Percentiles rank a stretch among this genome's conserved stretches.
phyloP scores from a whole-genome alignment of 2,329 filamentous ascomycete species.

The Talaromyces sp. region DNA sequence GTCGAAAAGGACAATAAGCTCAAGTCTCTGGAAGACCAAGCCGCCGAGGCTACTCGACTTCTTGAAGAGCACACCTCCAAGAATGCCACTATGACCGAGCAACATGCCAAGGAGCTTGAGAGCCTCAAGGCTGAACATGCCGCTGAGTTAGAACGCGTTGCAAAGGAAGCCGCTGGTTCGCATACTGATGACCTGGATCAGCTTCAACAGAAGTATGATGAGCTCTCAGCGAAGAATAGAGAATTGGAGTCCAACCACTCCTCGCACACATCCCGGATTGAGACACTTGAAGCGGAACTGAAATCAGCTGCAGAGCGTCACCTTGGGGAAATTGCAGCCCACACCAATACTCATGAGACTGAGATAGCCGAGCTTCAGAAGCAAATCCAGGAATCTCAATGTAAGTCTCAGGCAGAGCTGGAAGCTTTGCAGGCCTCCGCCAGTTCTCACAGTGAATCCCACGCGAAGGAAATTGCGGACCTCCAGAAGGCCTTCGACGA shows the following conservation, averaged over 20 bases:
- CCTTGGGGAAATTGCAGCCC: conserved; percentile 31
- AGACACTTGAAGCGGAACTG: conserved; percentile 24
- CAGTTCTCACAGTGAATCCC: conserved; percentile 23
- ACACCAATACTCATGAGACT: conserved; percentile 30
- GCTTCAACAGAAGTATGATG: conserved; percentile 40
- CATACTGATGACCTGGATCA: conserved; percentile 34
- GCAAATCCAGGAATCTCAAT: conserved; percentile 34
- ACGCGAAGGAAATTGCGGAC: conserved; percentile 33
- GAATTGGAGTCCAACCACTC: conserved; percentile 37
- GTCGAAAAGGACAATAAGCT: conserved; percentile 37
- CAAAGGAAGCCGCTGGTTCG: conserved; percentile 33
- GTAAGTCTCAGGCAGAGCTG: conserved; percentile 20
- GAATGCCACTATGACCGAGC: conserved; percentile 31
- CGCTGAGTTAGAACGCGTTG: conserved; percentile 36
- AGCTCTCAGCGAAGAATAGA: conserved; percentile 29
- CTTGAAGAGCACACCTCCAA: conserved; percentile 39
- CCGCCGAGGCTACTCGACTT: conserved; percentile 34
- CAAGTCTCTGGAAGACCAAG: conserved; percentile 39
- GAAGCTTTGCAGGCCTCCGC: conserved; percentile 16
- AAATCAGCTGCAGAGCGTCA: conserved; percentile 30
- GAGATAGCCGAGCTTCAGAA: conserved; percentile 40
- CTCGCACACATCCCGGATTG: conserved; percentile 8
- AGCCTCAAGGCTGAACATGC: conserved; percentile 39
- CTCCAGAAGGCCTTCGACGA: conserved; percentile 41
- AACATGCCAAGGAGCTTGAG: conserved; percentile 38